Conservation (phyloP, 2,329 filamentous ascomycete genomes). For the Metarhizium rileyi region DNA sequence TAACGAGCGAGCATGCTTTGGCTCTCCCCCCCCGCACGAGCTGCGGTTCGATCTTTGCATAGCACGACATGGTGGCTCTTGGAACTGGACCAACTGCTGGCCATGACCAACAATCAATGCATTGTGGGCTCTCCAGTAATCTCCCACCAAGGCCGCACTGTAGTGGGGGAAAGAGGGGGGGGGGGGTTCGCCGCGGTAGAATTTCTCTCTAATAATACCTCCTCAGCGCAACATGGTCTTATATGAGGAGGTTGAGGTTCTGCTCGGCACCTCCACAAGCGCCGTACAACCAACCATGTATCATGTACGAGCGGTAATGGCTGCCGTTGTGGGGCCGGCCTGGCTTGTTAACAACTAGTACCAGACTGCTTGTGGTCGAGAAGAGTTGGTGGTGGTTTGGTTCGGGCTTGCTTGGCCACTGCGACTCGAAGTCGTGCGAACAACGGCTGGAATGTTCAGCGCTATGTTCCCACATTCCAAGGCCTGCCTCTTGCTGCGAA, state of each 20-base stretch:
- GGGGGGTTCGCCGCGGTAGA: not conserved
- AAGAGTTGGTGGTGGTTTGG: not conserved
- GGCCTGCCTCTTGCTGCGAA: constrained; percentile 4
- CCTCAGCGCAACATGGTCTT: not conserved
- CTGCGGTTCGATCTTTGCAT: constrained; percentile 1
- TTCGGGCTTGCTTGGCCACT: not conserved
- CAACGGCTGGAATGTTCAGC: constrained; percentile 9
- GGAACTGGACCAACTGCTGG: not conserved
- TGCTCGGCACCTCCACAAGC: not conserved
- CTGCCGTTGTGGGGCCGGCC: not conserved
- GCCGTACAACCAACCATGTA: not conserved
- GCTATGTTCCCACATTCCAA: constrained; percentile 10
- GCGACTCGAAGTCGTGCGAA: not conserved
- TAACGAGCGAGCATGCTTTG: not conserved
- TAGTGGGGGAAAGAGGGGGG: no score
- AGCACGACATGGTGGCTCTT: not conserved
- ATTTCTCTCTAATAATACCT: not conserved
- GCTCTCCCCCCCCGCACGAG: constrained; percentile 2
- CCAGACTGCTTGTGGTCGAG: not conserved
- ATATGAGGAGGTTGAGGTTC: not conserved
- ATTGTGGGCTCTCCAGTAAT: not conserved
- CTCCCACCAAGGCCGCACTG: not conserved
- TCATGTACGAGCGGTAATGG: not conserved
- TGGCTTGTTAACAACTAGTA: not conserved
- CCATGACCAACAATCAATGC: not conserved